Evolutionary conservation across 352 stramenopile species (phyloP).

Genomic region (Globisporangium alternatum): DNA sequence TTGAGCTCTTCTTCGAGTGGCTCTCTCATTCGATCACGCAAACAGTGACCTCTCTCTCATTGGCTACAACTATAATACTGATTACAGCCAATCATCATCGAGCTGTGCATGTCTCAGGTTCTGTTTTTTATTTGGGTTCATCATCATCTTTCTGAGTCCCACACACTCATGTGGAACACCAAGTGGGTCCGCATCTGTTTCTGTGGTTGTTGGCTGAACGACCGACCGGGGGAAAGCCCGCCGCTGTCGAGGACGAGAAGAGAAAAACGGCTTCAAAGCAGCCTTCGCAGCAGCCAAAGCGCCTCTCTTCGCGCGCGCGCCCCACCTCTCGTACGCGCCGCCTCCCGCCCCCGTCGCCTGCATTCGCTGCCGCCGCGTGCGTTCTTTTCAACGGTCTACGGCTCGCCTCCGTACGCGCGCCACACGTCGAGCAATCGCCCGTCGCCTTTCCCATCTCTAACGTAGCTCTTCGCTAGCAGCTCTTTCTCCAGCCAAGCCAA

Average conservation of each 20-base stretch:
- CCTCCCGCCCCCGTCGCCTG: neutral
- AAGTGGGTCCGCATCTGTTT: conserved; percentile 5
- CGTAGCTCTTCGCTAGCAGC: neutral
- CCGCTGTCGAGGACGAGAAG: conserved; percentile 5
- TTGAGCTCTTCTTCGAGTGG: conserved; percentile 4
- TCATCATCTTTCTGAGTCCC: neutral
- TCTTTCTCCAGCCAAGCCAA: neutral
- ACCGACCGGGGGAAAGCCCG: conserved; percentile 7
- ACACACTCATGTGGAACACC: neutral
- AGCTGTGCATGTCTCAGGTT: neutral
- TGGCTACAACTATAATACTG: neutral
- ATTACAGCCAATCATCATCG: conserved; percentile 5
- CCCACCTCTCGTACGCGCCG: neutral
- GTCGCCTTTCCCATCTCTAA: neutral
- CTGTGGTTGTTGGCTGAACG: conserved; percentile 21
- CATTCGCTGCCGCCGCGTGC: neutral
- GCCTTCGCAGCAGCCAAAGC: neutral
- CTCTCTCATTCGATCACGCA: neutral
- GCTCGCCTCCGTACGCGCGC: conserved; percentile 1
- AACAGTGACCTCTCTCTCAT: neutral
- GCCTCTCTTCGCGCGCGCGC: conserved; percentile 4
- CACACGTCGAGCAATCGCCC: neutral
- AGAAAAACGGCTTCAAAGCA: conserved; percentile 13
- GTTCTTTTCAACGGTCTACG: neutral
- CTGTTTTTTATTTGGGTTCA: neutral